Conservation (phyloP, 2,329 filamentous ascomycete genomes). For the Stylonectria norvegica region DNA sequence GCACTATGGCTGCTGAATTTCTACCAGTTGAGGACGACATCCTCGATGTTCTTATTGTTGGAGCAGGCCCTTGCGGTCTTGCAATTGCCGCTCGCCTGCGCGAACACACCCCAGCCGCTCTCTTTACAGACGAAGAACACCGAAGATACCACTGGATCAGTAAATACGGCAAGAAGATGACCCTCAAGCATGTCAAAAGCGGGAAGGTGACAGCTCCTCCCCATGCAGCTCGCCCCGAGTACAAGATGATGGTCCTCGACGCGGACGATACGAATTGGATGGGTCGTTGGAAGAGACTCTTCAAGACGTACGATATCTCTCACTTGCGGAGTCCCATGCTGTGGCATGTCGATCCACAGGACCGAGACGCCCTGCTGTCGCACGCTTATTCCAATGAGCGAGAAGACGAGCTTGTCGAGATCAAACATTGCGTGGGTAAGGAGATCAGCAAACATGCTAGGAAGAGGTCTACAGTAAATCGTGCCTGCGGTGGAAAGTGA, state of each 20-base stretch:
- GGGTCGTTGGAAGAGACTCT: conserved; percentile 66
- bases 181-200: conserved; percentile 47
- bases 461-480: conserved; percentile 51
- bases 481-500: conserved; percentile 42
- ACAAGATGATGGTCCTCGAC: conserved; percentile 63
- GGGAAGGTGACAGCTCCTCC: conserved; percentile 26
- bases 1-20: not conserved
- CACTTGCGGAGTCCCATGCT: conserved; percentile 78
- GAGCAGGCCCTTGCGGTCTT: conserved; percentile 72
- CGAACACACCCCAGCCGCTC: conserved; percentile 70
- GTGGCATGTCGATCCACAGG: conserved; percentile 74
- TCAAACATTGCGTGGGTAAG: conserved; percentile 71
- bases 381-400: conserved; percentile 61
- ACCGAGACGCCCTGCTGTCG: conserved; percentile 69
- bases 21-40: conserved; percentile 32
- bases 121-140: conserved; percentile 82
- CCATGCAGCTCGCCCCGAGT: conserved; percentile 19
- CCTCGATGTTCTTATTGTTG: conserved; percentile 69
- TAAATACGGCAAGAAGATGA: conserved; percentile 59
- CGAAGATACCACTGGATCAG: conserved; percentile 76
- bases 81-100: conserved; percentile 68
- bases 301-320: conserved; percentile 64
- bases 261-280: conserved; percentile 63
- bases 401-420: conserved; percentile 64
- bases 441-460: conserved; percentile 77